phyloP scores from a whole-genome alignment of 2,329 filamentous ascomycete genomes.

The Lasiodiplodia citricola region DNA sequence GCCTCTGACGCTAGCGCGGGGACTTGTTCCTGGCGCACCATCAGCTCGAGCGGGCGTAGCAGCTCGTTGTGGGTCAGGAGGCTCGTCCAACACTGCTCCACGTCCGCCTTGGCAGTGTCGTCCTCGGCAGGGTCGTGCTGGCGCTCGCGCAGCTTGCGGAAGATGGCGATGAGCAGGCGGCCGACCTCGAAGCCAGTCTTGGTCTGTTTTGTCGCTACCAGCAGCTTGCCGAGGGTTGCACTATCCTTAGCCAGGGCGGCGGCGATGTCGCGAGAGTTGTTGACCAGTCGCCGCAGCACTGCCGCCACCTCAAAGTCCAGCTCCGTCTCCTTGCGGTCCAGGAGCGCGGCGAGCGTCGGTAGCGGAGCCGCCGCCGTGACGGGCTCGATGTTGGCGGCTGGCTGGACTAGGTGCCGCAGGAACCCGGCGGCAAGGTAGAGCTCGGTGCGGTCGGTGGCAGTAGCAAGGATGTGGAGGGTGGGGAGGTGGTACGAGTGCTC shows the following conservation, averaged over 20 bases:
- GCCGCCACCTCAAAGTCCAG: constrained; percentile 49
- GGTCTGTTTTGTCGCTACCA: constrained; percentile 3
- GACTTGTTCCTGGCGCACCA: constrained; percentile 25
- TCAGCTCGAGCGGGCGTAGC: constrained; percentile 15
- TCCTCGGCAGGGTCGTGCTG: neutral
- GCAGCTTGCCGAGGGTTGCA: constrained; percentile 1
- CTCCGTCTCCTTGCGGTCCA: neutral
- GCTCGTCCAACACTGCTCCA: constrained; percentile 1
- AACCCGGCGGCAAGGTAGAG: constrained; percentile 44
- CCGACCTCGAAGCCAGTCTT: constrained; percentile 27
- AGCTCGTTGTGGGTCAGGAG: constrained; percentile 11
- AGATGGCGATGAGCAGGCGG: constrained; percentile 20
- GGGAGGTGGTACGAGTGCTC: constrained; percentile 39
- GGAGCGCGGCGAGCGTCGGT: constrained; percentile 5
- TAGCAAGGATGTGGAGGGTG: constrained; percentile 36
- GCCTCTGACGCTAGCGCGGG: constrained; percentile 19
- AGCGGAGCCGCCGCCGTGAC: constrained; percentile 2
- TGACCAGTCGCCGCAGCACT: constrained; percentile 48
- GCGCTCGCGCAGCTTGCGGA: constrained; percentile 17
- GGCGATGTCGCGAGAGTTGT: constrained; percentile 17
- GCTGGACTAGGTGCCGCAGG: constrained; percentile 44
- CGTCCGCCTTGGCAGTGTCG: neutral
- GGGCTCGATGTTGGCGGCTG: constrained; percentile 35
- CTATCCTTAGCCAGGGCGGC: neutral
- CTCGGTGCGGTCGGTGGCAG: constrained; percentile 37